phyloP scores from a whole-genome alignment of 2,329 filamentous ascomycete genomes.

The Tolypocladium cylindrosporum region DNA sequence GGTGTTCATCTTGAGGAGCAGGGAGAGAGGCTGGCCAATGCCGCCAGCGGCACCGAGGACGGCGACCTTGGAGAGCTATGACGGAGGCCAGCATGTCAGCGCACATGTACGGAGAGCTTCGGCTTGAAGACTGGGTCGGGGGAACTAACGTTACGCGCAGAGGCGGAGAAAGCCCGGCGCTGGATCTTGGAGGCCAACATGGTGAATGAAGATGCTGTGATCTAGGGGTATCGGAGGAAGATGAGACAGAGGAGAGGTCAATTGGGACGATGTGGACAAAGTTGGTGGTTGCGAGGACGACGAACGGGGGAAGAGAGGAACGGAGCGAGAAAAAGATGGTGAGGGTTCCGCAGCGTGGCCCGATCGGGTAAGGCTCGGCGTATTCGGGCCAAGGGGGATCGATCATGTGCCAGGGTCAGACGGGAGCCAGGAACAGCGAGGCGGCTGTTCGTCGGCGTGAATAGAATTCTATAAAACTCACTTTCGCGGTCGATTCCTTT shows the following conservation, averaged over 20 bases:
- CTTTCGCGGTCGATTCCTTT: too few relatives aligned
- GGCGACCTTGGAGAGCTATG: conserved; percentile 88
- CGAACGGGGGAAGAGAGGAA: conserved; percentile 7
- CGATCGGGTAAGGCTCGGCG: conserved; percentile 13
- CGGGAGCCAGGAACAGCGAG: background rate
- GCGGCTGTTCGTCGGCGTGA: background rate
- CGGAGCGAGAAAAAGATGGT: conserved; percentile 10
- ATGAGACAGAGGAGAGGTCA: conserved; percentile 7
- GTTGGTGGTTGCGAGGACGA: conserved; percentile 10
- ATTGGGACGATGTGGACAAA: conserved; percentile 4
- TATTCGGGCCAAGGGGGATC: conserved; percentile 4
- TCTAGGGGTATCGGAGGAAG: conserved; percentile 9
- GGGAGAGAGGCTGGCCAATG: conserved; percentile 95
- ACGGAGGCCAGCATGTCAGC: conserved; percentile 9
- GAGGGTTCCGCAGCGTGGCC: background rate
- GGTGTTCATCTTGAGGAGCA: conserved; percentile 98
- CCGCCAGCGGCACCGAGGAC: conserved; percentile 95
- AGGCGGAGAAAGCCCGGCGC: conserved; percentile 72
- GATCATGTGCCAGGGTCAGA: background rate
- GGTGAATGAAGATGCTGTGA: conserved; percentile 16
- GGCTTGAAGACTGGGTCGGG: conserved; percentile 1
- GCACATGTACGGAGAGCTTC: background rate
- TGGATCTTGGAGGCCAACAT: conserved; percentile 71
- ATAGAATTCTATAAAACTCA: too few relatives aligned
- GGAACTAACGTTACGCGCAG: conserved; percentile 61